Evolutionary conservation across 768 basidiomycete genomes (phyloP).

Genomic region (Cyathus striatus): DNA sequence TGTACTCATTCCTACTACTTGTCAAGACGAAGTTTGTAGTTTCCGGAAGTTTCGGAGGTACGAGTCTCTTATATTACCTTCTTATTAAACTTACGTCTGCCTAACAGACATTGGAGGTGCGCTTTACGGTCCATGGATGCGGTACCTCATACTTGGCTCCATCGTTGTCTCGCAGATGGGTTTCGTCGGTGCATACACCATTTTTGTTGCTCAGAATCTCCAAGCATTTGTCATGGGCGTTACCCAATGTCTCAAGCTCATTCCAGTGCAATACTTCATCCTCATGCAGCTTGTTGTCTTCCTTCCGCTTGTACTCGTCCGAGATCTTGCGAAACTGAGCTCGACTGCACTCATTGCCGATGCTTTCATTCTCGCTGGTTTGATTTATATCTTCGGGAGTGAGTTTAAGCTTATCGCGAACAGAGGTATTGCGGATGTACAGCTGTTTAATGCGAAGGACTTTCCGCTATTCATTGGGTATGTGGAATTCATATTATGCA

Average conservation of each 20-base stretch:
- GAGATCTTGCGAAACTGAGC: constrained; percentile 93
- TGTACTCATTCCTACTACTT: constrained; percentile 92
- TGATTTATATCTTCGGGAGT: constrained; percentile 83
- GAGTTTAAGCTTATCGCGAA: constrained; percentile 67
- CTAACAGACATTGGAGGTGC: constrained; percentile 83
- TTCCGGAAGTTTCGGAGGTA: constrained; percentile 90
- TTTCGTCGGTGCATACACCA: constrained; percentile 87
- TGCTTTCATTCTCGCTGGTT: constrained; percentile 87
- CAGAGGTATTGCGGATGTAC: constrained; percentile 72
- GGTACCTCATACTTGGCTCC: constrained; percentile 79
- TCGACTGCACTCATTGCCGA: constrained; percentile 91
- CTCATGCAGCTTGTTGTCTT: constrained; percentile 80
- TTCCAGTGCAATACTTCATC: constrained; percentile 79
- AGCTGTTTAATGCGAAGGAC: constrained; percentile 83
- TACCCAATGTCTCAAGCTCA: constrained; percentile 62
- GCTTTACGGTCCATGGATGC: constrained; percentile 92
- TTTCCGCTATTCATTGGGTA: constrained; percentile 93
- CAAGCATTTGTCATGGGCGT: constrained; percentile 81
- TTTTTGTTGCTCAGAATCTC: constrained; percentile 92
- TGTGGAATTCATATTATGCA: constrained; percentile 18
- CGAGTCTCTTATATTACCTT: not conserved
- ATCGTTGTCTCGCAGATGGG: constrained; percentile 89
- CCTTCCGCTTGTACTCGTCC: constrained; percentile 82
- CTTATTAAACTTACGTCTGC: not conserved
- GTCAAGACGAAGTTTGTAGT: constrained; percentile 85